Evolutionary conservation across 371 early-diverging fungal genomes (phyloP), one percentile per base, ranked within the genome.

Genomic region (Apophysomyces trapeziformis): DNA sequence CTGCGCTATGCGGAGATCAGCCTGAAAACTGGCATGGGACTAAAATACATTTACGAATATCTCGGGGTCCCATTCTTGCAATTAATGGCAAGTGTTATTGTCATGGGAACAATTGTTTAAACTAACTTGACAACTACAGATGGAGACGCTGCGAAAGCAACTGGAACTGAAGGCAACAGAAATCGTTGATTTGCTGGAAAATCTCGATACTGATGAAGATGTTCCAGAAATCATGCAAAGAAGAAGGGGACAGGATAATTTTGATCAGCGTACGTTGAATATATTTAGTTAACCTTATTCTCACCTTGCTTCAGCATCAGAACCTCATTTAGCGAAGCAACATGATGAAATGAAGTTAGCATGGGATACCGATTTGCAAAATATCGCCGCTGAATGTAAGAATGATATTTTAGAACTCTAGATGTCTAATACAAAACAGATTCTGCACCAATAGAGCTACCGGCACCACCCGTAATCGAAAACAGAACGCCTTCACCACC

Each of bases 51-150:
- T 32, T 83, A 88, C 63, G 83, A 84, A 7, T 86, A 84, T 57
- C 75, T 89, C 8, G 88, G 87, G 9, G 83, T 89, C 21, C 88
- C 88, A 16, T 89, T 88, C 43, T 63, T 89, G 43, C 85, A 87
- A 46, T 74, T 87, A 4, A 76, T 86, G 86, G 89, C 86, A 79
- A 56, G 65, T 18, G 13, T 62, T 44, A 16, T n/a, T 12, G 18
- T 12, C 7, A n/a, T 32, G 39, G 6, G 43, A 13, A 26, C 21
- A 1, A 13, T 38, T 36, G 4, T 8, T 37, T 36, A 2, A 2
- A 12, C 16, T 50, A 36, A 21, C 36, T 35, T 63, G 18, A 38
- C 9, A 21, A 7, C 57, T 26, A 35, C 65, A 87, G 86, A 83
- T 84, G 57, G 87, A 89, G 21, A 76, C 85, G 0, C 72, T 87